Percentiles rank a stretch among this genome's conserved stretches.
Conservation (phyloP, 2,329 filamentous ascomycete species). For the Eurotiales sp. region DNA sequence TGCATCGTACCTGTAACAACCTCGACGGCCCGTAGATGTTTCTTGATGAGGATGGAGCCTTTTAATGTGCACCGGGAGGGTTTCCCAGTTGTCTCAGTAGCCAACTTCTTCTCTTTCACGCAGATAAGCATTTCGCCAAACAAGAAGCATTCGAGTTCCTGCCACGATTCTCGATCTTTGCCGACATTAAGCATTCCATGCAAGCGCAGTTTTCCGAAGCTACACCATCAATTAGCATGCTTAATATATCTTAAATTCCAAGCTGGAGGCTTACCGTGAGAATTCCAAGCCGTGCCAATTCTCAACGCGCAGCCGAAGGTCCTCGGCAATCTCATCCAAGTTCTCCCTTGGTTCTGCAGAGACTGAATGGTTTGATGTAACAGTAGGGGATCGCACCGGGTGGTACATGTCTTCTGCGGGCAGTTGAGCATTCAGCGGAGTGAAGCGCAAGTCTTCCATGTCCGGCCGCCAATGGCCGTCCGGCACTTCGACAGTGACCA, state of each 20-base stretch:
- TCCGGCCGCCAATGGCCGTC: slow-evolving; percentile 88
- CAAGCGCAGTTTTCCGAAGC: slow-evolving; percentile 86
- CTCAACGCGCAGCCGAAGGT: slow-evolving; percentile 80
- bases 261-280: slow-evolving; percentile 51
- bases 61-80: slow-evolving; percentile 81
- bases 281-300: slow-evolving; percentile 99
- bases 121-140: slow-evolving; percentile 99
- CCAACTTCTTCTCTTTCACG: slow-evolving; percentile 89
- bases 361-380: slow-evolving; percentile 54
- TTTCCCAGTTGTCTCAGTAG: slow-evolving; percentile 54
- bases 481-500: slow-evolving; percentile 89
- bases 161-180: slow-evolving; percentile 95
- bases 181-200: slow-evolving; percentile 89
- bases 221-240: slow-evolving; percentile 28
- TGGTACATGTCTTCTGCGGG: slow-evolving; percentile 52
- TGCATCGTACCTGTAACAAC: slow-evolving; percentile 42
- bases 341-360: slow-evolving; percentile 73
- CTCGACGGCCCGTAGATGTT: slow-evolving; percentile 91
- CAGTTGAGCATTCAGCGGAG: slow-evolving; percentile 49
- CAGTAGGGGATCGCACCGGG: slow-evolving; percentile 43
- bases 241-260: not conserved
- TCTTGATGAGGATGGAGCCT: slow-evolving; percentile 96
- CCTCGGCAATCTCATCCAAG: slow-evolving; percentile 78
- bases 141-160: slow-evolving; percentile 93
- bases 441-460: slow-evolving; percentile 67